Evolutionary conservation across 2,329 filamentous ascomycete species (phyloP), one percentile per base, ranked within the genome.

Genomic region (Diaporthe citriasiana): DNA sequence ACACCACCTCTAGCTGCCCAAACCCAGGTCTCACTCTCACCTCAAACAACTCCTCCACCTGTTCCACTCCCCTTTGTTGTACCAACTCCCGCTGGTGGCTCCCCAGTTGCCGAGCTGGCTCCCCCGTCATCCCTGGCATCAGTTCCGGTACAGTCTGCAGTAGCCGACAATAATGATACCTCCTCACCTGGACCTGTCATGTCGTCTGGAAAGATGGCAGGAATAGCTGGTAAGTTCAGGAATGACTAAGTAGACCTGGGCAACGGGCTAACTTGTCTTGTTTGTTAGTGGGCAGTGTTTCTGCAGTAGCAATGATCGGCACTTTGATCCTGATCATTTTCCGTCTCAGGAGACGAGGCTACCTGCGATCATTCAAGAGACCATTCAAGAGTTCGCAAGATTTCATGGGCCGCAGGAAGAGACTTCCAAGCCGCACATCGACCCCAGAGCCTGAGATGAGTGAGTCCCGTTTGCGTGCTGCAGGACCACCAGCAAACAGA

Each of bases 141-240:
- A 63, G 45, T 17, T 15, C 57, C 56, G 6, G 25, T 56, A 25
- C 50, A 45, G 47, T 66, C 50, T n/a, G 47, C 59, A 22, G 25
- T 25, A 38, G 59, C 50, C 25, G 27, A 19, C 22, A 38, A 27
- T 1, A 63, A 53, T 33, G 55, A 40, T 51, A 10, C 27, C 27
- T n/a, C 66, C 13, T 30, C 72, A 9, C 35, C 47, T 25, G 56
- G 55, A 19, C 45, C 55, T 25, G 56, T 53, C 45, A 38, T 72
- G 66, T 55, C 72, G 12, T 56, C 72, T 27, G 72, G 56, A 19
- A 25, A 59, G n/a, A 63, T 73, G 42, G 47, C 72, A 30, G 72
- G 72, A 3, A 73, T 73, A 38, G 55, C 38, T 40, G 66, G 72
- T 73, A 40, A 60, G 72, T 70, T 13, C 12, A 12, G 12, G 12